phyloP scores from a whole-genome alignment of 2,329 filamentous ascomycete species.

The Aureobasidium sp. region DNA sequence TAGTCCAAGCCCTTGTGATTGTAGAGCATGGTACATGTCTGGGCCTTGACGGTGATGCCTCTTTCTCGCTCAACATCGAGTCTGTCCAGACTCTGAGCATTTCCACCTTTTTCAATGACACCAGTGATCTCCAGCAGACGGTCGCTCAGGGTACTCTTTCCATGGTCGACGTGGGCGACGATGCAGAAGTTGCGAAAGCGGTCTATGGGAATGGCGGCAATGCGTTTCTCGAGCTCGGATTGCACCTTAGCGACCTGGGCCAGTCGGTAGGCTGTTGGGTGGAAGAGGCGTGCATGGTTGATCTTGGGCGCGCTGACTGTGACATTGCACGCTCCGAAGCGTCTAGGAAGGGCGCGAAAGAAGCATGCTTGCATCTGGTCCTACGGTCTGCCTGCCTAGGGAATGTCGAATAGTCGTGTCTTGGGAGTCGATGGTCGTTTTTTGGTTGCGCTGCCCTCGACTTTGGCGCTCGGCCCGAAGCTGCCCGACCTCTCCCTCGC shows the following conservation, averaged over 20 bases:
- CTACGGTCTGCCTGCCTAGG: conserved; percentile 7
- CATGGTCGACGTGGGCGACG: conserved; percentile 97
- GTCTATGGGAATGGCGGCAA: conserved; percentile 68
- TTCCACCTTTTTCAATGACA: conserved; percentile 76
- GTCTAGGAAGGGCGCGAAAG: conserved; percentile 35
- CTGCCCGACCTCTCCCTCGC: background rate
- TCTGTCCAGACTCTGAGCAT: conserved; percentile 96
- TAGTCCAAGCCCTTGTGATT: conserved; percentile 81
- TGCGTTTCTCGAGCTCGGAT: conserved; percentile 55
- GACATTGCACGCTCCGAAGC: conserved; percentile 30
- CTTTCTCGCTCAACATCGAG: conserved; percentile 93
- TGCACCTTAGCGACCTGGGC: conserved; percentile 34
- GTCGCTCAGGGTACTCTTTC: conserved; percentile 92
- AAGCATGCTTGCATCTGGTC: conserved; percentile 45
- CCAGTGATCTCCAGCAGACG: conserved; percentile 88
- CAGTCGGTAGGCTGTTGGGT: conserved; percentile 24
- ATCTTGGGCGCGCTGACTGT: conserved; percentile 14
- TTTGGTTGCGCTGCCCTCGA: background rate
- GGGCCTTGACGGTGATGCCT: conserved; percentile 96
- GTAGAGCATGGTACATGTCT: conserved; percentile 98
- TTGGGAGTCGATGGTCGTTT: background rate
- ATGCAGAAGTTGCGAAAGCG: conserved; percentile 95
- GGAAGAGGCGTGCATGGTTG: conserved; percentile 23
- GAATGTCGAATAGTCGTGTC: background rate
- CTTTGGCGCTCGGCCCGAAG: background rate